Percentiles rank a stretch among this genome's conserved stretches.
These are phyloP conservation scores for Colletotrichum navitas DNA, from an alignment of 2,329 filamentous ascomycete species.

Conservation along the genomic window DNA sequence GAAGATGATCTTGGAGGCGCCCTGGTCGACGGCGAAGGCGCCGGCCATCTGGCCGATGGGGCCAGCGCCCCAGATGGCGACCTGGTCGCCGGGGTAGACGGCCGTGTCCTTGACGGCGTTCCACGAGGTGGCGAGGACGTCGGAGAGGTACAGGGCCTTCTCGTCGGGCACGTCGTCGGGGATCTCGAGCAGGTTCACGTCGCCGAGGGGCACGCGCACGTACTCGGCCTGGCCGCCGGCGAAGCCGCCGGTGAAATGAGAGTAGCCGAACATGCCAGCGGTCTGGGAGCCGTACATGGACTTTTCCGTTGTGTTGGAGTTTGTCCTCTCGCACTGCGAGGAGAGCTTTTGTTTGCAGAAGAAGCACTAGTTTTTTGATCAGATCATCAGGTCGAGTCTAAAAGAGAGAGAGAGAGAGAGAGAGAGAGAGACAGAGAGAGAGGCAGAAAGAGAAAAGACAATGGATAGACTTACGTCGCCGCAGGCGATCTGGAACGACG, in stretches of 20 bases:
- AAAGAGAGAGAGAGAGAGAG: too few relatives aligned
- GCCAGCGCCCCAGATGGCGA: constrained; percentile 88
- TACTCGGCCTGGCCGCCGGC: constrained; percentile 91
- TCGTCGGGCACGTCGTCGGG: constrained; percentile 86
- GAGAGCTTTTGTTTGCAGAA: constrained; percentile 84
- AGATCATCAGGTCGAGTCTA: not conserved
- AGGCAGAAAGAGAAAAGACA: fast-evolving
- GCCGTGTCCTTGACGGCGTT: constrained; percentile 86
- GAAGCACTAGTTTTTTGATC: constrained; percentile 67
- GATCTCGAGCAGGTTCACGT: constrained; percentile 84
- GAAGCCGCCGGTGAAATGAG: constrained; percentile 87
- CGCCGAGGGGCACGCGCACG: constrained; percentile 82
- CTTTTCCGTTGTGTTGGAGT: constrained; percentile 77
- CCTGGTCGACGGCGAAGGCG: constrained; percentile 79
- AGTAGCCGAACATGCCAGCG: constrained; percentile 80
- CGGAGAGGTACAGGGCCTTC: constrained; percentile 83
- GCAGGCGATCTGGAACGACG: constrained; percentile 86
- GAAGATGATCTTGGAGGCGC: constrained; percentile 81
- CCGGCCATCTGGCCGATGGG: constrained; percentile 89
- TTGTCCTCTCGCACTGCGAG: constrained; percentile 85
- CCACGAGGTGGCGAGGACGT: constrained; percentile 84
- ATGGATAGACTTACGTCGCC: constrained; percentile 52
- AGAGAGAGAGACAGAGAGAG: too few relatives aligned
- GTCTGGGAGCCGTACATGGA: constrained; percentile 85
- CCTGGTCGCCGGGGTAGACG: constrained; percentile 80